Evolutionary conservation across 2,329 filamentous ascomycete genomes (phyloP).

Genomic region (Fragosphaeria purpurea): DNA sequence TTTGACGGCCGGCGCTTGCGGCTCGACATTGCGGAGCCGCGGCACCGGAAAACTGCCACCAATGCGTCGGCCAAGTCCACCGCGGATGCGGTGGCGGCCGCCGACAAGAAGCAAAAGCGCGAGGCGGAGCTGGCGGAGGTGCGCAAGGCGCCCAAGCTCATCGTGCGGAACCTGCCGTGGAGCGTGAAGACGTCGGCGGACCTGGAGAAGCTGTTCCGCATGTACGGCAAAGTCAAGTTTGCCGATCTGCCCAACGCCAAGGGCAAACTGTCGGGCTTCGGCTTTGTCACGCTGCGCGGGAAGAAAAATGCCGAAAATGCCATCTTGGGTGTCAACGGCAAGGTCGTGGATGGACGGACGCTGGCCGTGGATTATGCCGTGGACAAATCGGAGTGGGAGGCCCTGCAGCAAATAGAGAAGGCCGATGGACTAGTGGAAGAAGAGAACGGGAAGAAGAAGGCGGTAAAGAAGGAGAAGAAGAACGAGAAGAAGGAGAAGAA

Average conservation of each 20-base stretch:
- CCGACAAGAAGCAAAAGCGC: conserved; percentile 39
- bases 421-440: conserved; percentile 22
- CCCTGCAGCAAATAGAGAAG: conserved; percentile 38
- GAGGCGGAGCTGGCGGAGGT: conserved; percentile 51
- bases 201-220: conserved; percentile 67
- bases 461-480: conserved; percentile 20
- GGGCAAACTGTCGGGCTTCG: conserved; percentile 73
- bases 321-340: conserved; percentile 76
- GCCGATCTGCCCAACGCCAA: conserved; percentile 73
- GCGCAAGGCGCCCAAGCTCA: conserved; percentile 60
- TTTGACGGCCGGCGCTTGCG: conserved; percentile 74
- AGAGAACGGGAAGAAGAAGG: conserved; percentile 21
- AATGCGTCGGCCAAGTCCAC: conserved; percentile 22
- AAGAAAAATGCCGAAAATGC: conserved; percentile 88
- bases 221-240: conserved; percentile 85
- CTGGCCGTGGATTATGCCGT: conserved; percentile 96
- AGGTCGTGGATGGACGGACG: conserved; percentile 74
- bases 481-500: conserved; percentile 29
- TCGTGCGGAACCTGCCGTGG: conserved; percentile 93
- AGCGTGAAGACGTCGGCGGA: conserved; percentile 82
- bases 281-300: conserved; percentile 81
- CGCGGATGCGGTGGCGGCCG: conserved; percentile 25
- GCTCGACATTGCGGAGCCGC: conserved; percentile 78
- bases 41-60: conserved; percentile 55
- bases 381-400: conserved; percentile 77